A percentile compares a stretch with the other conserved stretches of the same genome.
Evolutionary conservation across 305 asterid genomes (phyloP).

Genomic region (Coffea humblotiana): DNA sequence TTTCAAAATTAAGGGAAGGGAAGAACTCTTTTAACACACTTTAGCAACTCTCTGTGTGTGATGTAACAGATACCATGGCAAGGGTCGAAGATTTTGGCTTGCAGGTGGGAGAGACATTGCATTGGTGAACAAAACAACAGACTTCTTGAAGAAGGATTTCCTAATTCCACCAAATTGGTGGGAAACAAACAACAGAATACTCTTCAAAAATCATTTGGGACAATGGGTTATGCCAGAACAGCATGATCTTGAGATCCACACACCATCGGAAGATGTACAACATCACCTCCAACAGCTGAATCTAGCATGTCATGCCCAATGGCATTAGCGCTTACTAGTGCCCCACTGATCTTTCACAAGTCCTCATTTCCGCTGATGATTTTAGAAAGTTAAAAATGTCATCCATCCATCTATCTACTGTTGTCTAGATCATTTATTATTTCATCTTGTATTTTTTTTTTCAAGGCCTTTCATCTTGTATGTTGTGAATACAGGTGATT

Average conservation of each 20-base stretch:
- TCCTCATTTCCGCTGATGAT: neutral
- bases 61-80: constrained; percentile 16
- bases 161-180: constrained; percentile 18
- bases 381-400: neutral
- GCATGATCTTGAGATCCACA: constrained; percentile 8
- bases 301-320: neutral
- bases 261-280: constrained; percentile 1
- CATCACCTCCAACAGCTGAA: constrained; percentile 2
- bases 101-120: constrained; percentile 19
- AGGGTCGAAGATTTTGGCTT: constrained; percentile 17
- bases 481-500: neutral
- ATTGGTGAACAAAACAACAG: constrained; percentile 19
- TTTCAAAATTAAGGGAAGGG: too few relatives aligned
- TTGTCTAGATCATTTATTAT: neutral
- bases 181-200: constrained; percentile 6
- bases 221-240: constrained; percentile 9
- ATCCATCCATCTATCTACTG: neutral
- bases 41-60: neutral
- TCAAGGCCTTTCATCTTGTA: too few relatives aligned
- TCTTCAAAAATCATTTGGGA: neutral
- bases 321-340: neutral
- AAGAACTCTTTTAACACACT: neutral
- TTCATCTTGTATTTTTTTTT: neutral
- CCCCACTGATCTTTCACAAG: neutral
- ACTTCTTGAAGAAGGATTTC: constrained; percentile 15